Evolutionary conservation across 2,329 filamentous ascomycete genomes (phyloP), one percentile per base, ranked within the genome.

Genomic region (Verticillium dahliae): DNA sequence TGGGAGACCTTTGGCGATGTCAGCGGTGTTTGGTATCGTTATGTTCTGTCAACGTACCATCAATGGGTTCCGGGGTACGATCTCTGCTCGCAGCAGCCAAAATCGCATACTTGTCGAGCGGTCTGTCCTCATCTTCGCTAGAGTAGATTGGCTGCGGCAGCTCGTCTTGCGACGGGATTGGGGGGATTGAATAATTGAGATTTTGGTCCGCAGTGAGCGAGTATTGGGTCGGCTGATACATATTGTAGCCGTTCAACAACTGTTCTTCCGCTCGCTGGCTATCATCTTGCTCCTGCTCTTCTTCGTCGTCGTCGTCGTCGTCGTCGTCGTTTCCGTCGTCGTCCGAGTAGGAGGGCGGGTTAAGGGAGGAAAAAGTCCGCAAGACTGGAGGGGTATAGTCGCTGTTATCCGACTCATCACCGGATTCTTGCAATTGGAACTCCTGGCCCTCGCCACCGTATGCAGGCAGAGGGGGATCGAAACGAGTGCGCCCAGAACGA

Each of bases 251-350:
- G 57, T 61, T 13, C 52, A 31, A 56, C 14, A 63, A 37, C 4
- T 38, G 39, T 38, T 63, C 59, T 33, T 62, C 34, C 7, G 45
- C 63, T 57, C 15, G 61, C 39, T 52, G 61, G 59, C 57, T 64
- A 15, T 61, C 57, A 15, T 57, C 63, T 1, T 61, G 58, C 7
- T 59, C 63, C 15, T 57, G 57, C 27, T 41, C 34, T 5, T 55
- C 45, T 11, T 58, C 58, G 6, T 58, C 54, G 4, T 59, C 7
- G 1, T 45, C 57, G 4, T 34, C 54, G 41, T 45, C 54, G 15
- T 54, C 39, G 15, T 54, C 39, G 15, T 55, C 6, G 18, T 57
- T 56, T 9, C 52, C 18, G 33, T 33, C 56, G 45, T 13, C 35
- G 9, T 61, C 34, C 54, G 14, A 22, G 33, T 45, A 34, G 62